Percentiles rank a stretch among this genome's conserved stretches.
Evolutionary conservation across 768 basidiomycete genomes (phyloP).

Genomic region (Leucosporidium scottii): DNA sequence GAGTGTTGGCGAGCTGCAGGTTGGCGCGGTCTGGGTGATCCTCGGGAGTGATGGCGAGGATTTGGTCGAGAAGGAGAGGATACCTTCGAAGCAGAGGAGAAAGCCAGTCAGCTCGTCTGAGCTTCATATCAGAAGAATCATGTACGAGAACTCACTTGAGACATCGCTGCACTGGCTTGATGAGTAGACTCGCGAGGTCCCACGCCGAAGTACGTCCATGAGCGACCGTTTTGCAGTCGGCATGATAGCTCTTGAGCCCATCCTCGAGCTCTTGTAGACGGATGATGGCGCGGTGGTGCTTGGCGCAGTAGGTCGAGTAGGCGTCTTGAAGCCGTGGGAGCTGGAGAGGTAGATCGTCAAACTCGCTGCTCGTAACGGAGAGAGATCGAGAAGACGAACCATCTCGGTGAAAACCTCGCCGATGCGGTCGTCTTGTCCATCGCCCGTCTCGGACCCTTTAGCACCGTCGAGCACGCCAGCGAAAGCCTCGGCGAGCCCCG

Average conservation of each 20-base stretch:
- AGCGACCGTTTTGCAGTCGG: conserved; percentile 43
- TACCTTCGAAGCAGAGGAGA: conserved; percentile 45
- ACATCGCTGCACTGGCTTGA: conserved; percentile 96
- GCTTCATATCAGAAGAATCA: no score
- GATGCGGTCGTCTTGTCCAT: conserved; percentile 14
- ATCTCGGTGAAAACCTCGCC: conserved; percentile 36
- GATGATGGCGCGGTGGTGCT: conserved; percentile 52
- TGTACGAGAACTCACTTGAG: conserved; percentile 58
- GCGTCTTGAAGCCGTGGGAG: conserved; percentile 33
- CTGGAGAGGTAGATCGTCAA: conserved; percentile 3
- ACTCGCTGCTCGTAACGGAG: not conserved
- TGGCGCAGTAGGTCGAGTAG: conserved; percentile 35
- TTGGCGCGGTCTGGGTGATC: conserved; percentile 30
- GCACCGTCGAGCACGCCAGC: conserved; percentile 24
- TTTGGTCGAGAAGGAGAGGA: conserved; percentile 71
- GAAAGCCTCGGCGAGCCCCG: conserved; percentile 31
- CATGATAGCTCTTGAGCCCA: conserved; percentile 60
- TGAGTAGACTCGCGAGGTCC: conserved; percentile 91
- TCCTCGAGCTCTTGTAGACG: conserved; percentile 53
- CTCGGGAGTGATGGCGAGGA: conserved; percentile 32
- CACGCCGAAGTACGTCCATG: conserved; percentile 64
- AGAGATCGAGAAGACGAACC: conserved; percentile 17
- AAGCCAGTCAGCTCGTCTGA: conserved; percentile 61
- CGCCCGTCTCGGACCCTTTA: not conserved
- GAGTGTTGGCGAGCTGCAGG: conserved; percentile 29